A percentile compares a stretch with the other conserved stretches of the same genome.
These are phyloP conservation scores for Boletus sensibilis DNA, from an alignment of 768 basidiomycete genomes.

Conservation along the genomic window DNA sequence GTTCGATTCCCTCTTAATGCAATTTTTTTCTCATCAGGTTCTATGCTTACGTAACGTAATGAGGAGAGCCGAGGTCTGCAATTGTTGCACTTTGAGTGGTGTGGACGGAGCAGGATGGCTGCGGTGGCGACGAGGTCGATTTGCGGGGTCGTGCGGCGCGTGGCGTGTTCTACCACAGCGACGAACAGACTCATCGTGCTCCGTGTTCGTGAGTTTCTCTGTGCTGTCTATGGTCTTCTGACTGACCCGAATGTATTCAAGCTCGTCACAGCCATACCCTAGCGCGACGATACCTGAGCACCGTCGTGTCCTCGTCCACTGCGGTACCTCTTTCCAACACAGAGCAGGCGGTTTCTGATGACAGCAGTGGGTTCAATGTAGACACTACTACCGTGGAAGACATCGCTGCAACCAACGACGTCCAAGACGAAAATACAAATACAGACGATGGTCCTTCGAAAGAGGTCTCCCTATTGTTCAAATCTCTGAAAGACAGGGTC, in stretches of 20 bases:
- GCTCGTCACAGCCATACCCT: not conserved
- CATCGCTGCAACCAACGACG: not conserved
- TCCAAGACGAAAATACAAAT: not conserved
- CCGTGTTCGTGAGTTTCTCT: slow-evolving; percentile 16
- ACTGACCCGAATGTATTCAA: not conserved
- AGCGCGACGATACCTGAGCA: slow-evolving; percentile 6
- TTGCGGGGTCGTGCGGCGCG: not conserved
- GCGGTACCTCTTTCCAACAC: not conserved
- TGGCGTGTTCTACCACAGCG: not conserved
- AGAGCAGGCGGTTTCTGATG: not conserved
- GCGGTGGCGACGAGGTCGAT: not conserved
- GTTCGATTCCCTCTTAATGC: slow-evolving; percentile 63
- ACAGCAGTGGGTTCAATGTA: not conserved
- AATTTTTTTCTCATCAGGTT: too few species aligned
- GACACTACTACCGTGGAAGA: not conserved
- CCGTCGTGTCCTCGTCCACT: slow-evolving; percentile 1
- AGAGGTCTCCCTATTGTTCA: slow-evolving; percentile 27
- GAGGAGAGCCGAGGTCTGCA: not conserved
- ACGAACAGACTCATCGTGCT: not conserved
- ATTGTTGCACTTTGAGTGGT: not conserved
- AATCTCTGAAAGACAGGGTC: slow-evolving; percentile 39
- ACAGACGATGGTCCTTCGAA: not conserved
- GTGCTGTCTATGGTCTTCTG: not conserved
- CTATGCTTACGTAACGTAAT: not conserved
- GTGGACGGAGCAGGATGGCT: not conserved